Percentiles rank a stretch among this genome's conserved stretches.
Conservation (phyloP, 2,329 filamentous ascomycete genomes). For the Alternaria rosae region DNA sequence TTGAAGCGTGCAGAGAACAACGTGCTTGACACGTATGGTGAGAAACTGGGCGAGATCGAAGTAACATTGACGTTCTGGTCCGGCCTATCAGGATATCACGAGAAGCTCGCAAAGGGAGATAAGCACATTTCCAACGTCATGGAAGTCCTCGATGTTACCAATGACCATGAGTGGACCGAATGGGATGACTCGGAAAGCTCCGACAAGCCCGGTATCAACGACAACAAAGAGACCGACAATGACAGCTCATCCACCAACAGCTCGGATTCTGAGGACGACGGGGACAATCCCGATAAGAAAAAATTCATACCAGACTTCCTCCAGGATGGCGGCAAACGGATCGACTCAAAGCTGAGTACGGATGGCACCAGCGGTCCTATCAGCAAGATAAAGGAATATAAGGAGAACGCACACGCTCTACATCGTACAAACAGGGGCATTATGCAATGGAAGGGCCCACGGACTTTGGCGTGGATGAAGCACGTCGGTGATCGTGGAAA, state of each 20-base stretch:
- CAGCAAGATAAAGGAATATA: conserved; percentile 64
- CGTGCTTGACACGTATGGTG: conserved; percentile 60
- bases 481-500: conserved; percentile 64
- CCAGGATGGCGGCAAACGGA: conserved; percentile 28
- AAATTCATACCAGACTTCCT: conserved; percentile 36
- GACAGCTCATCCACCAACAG: conserved; percentile 36
- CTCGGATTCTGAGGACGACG: conserved; percentile 31
- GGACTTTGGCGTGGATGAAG: conserved; percentile 65
- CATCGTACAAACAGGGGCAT: conserved; percentile 67
- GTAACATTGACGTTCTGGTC: conserved; percentile 67
- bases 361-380: conserved; percentile 56
- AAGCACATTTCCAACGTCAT: conserved; percentile 65
- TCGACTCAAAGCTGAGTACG: conserved; percentile 32
- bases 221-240: conserved; percentile 40
- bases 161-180: conserved; percentile 61
- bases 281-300: conserved; percentile 24
- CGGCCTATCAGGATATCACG: conserved; percentile 68
- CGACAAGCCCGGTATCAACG: conserved; percentile 17
- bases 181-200: conserved; percentile 42
- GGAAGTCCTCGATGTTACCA: conserved; percentile 68
- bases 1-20: conserved; percentile 62
- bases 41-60: conserved; percentile 66
- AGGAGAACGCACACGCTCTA: conserved; percentile 36
- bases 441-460: conserved; percentile 75
- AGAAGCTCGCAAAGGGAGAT: conserved; percentile 62